Conservation (phyloP, 345 rosid genomes). For the Noccaea caerulescens region DNA sequence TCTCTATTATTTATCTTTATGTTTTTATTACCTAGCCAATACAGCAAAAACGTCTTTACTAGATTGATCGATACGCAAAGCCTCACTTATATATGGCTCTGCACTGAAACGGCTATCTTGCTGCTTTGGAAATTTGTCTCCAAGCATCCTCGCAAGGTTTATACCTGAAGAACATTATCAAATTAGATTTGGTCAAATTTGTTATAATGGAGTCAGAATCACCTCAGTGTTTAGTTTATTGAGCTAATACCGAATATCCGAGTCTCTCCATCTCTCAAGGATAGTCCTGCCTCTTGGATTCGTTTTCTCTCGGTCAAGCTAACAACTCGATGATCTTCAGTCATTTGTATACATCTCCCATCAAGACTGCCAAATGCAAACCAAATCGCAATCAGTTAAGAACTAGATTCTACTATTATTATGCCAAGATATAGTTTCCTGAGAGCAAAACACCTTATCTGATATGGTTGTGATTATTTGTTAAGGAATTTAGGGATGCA, state of each 20-base stretch:
- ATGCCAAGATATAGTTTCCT: constrained; percentile 2
- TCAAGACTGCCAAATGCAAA: constrained; percentile 62
- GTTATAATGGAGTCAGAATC: constrained; percentile 5
- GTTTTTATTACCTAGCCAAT: constrained; percentile 71
- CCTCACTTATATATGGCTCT: constrained; percentile 82
- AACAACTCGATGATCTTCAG: constrained; percentile 84
- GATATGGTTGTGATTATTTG: neutral
- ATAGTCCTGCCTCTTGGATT: constrained; percentile 63
- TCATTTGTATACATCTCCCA: constrained; percentile 77
- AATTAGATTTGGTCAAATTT: neutral
- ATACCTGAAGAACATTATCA: constrained; percentile 55
- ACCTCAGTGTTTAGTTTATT: constrained; percentile 3
- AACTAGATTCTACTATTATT: neutral
- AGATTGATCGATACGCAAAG: constrained; percentile 60
- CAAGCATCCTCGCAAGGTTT: constrained; percentile 96
- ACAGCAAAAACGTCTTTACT: constrained; percentile 63
- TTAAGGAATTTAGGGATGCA: neutral
- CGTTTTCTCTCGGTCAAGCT: constrained; percentile 78
- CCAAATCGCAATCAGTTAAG: constrained; percentile 2
- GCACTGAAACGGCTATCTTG: constrained; percentile 85
- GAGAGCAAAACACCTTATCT: constrained; percentile 12
- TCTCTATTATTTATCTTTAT: neutral
- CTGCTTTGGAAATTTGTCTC: constrained; percentile 92
- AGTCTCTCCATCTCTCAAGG: constrained; percentile 79
- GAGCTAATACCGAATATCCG: constrained; percentile 68